Evolutionary conservation across 2,329 filamentous ascomycete species (phyloP).

Genomic region (Lachnellula occidentalis): DNA sequence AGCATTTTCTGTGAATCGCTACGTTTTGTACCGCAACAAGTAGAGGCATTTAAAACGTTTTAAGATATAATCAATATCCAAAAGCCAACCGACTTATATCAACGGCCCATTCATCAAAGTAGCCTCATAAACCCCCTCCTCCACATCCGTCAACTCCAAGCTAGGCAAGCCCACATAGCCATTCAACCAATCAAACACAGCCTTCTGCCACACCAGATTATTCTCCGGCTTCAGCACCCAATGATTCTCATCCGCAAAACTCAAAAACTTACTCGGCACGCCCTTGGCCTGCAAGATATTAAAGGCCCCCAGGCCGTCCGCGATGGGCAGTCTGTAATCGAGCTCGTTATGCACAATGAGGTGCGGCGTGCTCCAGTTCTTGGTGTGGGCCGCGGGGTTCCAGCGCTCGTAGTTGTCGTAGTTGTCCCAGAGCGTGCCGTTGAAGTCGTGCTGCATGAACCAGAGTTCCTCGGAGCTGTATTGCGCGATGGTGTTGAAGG

Average conservation of each 20-base stretch:
- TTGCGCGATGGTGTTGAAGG: conserved; percentile 32
- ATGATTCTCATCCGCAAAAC: conserved; percentile 63
- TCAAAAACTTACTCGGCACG: conserved; percentile 55
- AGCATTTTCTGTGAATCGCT: too few species aligned
- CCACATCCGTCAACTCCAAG: conserved; percentile 8
- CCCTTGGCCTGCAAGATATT: conserved; percentile 50
- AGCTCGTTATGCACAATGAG: conserved; percentile 83
- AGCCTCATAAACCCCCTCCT: conserved; percentile 8
- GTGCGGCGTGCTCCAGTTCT: conserved; percentile 78
- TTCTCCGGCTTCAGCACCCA: conserved; percentile 90
- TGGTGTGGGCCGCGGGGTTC: conserved; percentile 57
- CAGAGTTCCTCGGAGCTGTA: conserved; percentile 62
- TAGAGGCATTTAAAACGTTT: too few species aligned
- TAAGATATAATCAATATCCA: too few species aligned
- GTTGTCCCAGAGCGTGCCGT: conserved; percentile 54
- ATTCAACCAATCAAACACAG: conserved; percentile 72
- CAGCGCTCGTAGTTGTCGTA: conserved; percentile 59
- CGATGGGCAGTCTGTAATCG: conserved; percentile 79
- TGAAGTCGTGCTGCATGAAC: conserved; percentile 62
- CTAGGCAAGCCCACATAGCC: conserved; percentile 13
- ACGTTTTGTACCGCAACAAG: too few species aligned
- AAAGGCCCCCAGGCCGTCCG: conserved; percentile 64
- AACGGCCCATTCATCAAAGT: conserved; percentile 16
- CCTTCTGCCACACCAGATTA: conserved; percentile 77
- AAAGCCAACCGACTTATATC: too few species aligned